A percentile compares a stretch with the other conserved stretches of the same genome.
phyloP scores from a whole-genome alignment of 2,329 filamentous ascomycete genomes.

The Dactylellina drechsleri region DNA sequence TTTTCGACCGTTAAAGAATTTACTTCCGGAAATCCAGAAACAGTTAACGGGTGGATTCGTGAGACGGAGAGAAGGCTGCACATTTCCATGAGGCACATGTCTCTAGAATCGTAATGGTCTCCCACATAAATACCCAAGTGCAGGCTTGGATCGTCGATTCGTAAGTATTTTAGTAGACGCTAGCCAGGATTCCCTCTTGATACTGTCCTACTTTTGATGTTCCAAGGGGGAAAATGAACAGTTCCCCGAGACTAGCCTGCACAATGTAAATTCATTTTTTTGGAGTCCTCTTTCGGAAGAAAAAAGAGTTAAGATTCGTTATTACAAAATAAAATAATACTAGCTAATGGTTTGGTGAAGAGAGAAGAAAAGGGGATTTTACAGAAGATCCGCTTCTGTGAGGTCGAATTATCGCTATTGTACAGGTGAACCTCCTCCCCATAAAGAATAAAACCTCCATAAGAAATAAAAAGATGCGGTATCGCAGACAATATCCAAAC shows the following conservation, averaged over 20 bases:
- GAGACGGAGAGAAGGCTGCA: no score
- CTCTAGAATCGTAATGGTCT: conserved; percentile 18
- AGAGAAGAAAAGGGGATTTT: not conserved
- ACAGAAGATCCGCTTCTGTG: not conserved
- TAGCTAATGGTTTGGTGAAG: not conserved
- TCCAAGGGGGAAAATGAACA: conserved; percentile 1
- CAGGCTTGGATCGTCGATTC: conserved; percentile 12
- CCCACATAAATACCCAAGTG: conserved; percentile 7
- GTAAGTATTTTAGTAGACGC: conserved; percentile 9
- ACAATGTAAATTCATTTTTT: not conserved
- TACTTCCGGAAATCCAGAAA: no score
- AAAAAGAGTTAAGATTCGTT: not conserved
- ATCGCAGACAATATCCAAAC: conserved; percentile 21
- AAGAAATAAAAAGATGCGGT: conserved; percentile 18
- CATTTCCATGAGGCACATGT: conserved; percentile 31
- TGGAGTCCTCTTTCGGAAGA: not conserved
- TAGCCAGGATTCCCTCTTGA: conserved; percentile 11
- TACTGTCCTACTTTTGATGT: conserved; percentile 1
- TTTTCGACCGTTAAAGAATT: no score
- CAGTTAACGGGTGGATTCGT: no score
- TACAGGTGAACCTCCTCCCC: conserved; percentile 39
- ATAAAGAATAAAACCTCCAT: conserved; percentile 17
- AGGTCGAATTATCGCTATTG: conserved; percentile 27
- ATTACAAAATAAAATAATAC: not conserved
- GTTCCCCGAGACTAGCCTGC: not conserved